Evolutionary conservation across 106 monocot genomes (phyloP), one percentile per base, ranked within the genome.

Genomic region (Dioscorea alata): DNA sequence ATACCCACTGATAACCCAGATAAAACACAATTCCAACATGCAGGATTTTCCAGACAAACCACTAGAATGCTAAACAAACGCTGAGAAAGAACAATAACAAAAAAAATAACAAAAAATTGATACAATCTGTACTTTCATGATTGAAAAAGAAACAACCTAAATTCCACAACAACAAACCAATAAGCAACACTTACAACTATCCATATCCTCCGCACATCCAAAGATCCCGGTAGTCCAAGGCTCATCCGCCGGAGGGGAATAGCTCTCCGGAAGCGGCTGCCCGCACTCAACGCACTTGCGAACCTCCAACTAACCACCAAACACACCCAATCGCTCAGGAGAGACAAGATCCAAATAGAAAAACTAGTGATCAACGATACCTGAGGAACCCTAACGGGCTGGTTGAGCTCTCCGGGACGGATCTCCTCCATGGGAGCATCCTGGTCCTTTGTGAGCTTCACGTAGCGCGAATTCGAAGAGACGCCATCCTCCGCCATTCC

Each of bases 351-450:
- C 20, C 2, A 6, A 49, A 20, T 1, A 48, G 49, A 10, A 24
- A 8, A 49, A 67, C 0, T 2, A 2, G 34, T 61, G 12, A 50
- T 35, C 48, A 10, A 23, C 21, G 20, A n/a, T 49, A 90, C 94
- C 94, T 94, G 94, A 33, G 94, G 88, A 32, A 94, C 90, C 23
- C 67, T 64, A 56, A 94, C 88, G 60, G 94, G 94, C 75, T 90
- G 94, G 59, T 94, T 94, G 76, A 94, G 90, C 79, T 94, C 94
- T 8, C 90, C 90, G 23, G 94, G 94, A 25, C 77, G 82, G 70
- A 94, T 94, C 60, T 94, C 94, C 76, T 94, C 94, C 58, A 69
- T 57, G 12, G 94, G 90, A 49, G 77, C 76, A 33, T 93, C 89
- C 13, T 94, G 94, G 18, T 81, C 85, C 80, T 90, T 94, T 21